Evolutionary conservation across 148 eudicot genomes (phyloP).

Genomic region (Vaccinium myrtillus): DNA sequence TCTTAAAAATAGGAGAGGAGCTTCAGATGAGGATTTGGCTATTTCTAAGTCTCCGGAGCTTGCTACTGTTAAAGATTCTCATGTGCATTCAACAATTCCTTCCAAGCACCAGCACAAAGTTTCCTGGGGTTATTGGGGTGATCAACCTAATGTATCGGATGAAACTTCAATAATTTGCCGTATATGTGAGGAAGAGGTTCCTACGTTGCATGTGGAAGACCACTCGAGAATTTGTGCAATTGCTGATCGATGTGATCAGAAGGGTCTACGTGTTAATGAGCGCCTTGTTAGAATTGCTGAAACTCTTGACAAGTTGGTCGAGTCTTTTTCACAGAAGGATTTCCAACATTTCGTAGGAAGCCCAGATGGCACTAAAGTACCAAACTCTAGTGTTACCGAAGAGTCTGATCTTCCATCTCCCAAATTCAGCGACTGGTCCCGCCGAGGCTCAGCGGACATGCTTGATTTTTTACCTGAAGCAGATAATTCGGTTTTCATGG

Average conservation of each 20-base stretch:
- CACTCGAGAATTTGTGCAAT: constrained; percentile 95
- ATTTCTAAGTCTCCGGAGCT: constrained; percentile 47
- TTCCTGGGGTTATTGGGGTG: constrained; percentile 91
- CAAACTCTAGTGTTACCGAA: constrained; percentile 91
- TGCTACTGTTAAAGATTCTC: constrained; percentile 54
- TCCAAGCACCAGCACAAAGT: constrained; percentile 75
- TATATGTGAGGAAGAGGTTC: constrained; percentile 95
- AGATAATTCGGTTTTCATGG: constrained; percentile 76
- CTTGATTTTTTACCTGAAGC: constrained; percentile 85
- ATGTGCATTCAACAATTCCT: constrained; percentile 35
- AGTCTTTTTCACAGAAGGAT: constrained; percentile 70
- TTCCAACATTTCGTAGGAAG: constrained; percentile 66
- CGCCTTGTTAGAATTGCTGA: constrained; percentile 85
- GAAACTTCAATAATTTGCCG: constrained; percentile 94
- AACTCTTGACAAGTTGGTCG: constrained; percentile 83
- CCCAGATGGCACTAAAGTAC: constrained; percentile 85
- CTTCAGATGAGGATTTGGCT: constrained; percentile 37
- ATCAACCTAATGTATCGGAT: constrained; percentile 65
- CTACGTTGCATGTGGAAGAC: constrained; percentile 96
- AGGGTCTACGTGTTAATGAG: constrained; percentile 86
- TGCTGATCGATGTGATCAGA: constrained; percentile 96
- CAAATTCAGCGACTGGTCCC: constrained; percentile 95
- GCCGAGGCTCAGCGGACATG: constrained; percentile 98
- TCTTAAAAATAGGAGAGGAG: constrained; percentile 29
- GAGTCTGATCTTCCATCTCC: constrained; percentile 87